Base-by-base conservation (phyloP, 345 rosid genomes). In the Jatropha curcas region DNA sequence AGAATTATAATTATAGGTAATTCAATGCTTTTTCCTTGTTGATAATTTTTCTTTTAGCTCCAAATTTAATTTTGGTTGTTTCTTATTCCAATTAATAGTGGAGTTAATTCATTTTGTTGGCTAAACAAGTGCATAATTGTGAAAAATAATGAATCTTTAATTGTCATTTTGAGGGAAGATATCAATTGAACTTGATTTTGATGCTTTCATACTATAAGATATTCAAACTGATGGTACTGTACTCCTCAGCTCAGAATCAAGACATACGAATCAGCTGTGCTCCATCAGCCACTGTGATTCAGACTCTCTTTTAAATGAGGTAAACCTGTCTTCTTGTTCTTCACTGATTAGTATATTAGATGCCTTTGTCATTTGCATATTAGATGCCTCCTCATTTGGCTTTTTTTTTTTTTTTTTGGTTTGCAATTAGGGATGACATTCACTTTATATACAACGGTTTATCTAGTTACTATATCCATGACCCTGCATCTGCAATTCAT, bases 261-360 rank as follows among this genome's bases (percentile, higher is more conserved):
- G 81, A 74, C 90, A 94, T 20, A 94, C 98, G 50, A 88, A 90
- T 80, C 90, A 87, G 83, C 75, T 94, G 68, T 94, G 98, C 86
- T 92, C 98, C 84, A 94, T 94, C 76, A 94, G 90, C 86, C 91
- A 89, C 69, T 92, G 98, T 82, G 85, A 88, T 79, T 82, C 98
- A 51, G 76, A 86, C 72, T 94, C 98, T 79, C 94, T 94, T 74
- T 74, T 89, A 74, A 94, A 94, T 74, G 97, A 94, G 97, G 98
- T 90, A 85, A 60, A 48, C 31, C 43, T 43, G 28, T 53, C 8
- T 61, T 68, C 28, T 11, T 30, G 4, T 11, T 10, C 22, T 57
- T 55, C 2, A 7, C 48, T 52, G 56, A 48, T 31, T 34, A 67
- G 22, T 51, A n/a, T 0, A 22, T 35, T 6, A 33, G 22, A 33